Evolutionary conservation across 352 stramenopile species (phyloP).

Genomic region (Blastocystis sp.): DNA sequence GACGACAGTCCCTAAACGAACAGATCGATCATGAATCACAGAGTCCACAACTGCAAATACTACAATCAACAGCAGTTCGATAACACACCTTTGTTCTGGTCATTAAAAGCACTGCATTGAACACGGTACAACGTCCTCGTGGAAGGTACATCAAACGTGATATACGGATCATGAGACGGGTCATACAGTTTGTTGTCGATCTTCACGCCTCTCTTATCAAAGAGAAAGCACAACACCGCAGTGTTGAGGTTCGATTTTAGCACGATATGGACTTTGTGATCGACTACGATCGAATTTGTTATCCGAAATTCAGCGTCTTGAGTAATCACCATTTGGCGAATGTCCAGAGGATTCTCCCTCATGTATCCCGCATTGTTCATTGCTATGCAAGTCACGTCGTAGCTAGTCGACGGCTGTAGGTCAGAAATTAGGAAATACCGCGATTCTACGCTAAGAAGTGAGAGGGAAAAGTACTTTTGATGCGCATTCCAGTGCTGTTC

Average conservation of each 20-base stretch:
- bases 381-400: slow-evolving; percentile 27
- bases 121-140: background rate
- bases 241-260: background rate
- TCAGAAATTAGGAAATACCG: background rate
- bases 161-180: background rate
- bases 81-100: background rate
- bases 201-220: background rate
- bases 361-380: background rate
- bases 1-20: background rate
- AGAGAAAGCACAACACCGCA: slow-evolving; percentile 6
- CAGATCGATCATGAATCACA: background rate
- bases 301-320: background rate
- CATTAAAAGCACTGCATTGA: slow-evolving; percentile 8
- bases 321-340: background rate
- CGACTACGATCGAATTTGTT: background rate
- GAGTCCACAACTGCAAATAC: background rate
- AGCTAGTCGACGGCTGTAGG: background rate
- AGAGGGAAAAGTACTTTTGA: background rate
- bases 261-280: background rate
- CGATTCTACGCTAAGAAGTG: background rate
- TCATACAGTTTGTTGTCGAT: slow-evolving; percentile 20
- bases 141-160: background rate
- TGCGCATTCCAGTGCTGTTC: background rate
- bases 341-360: background rate
- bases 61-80: background rate